A percentile compares a stretch with the other conserved stretches of the same genome.
Conservation (phyloP, 2,329 filamentous ascomycete genomes). For the Ophiostoma sp. region DNA sequence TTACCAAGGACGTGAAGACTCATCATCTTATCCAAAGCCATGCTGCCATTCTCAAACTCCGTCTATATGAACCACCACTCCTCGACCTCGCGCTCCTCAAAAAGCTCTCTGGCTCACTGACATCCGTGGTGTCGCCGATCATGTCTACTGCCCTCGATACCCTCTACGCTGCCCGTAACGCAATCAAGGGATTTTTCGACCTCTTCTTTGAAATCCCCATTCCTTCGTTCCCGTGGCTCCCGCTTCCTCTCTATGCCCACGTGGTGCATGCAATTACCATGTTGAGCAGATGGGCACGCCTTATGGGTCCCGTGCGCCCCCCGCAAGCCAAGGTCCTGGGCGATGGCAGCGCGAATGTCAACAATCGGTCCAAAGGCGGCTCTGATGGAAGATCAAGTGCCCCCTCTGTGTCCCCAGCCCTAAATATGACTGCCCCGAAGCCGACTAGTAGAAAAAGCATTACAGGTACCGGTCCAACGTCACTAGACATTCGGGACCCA, state of each 20-base stretch:
- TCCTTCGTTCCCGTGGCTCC: constrained; percentile 32
- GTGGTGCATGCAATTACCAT: constrained; percentile 48
- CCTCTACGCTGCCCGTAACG: constrained; percentile 45
- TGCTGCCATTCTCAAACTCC: constrained; percentile 39
- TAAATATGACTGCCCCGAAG: neutral
- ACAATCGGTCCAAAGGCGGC: neutral
- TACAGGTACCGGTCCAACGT: neutral
- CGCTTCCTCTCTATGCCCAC: constrained; percentile 42
- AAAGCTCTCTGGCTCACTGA: constrained; percentile 41
- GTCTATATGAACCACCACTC: constrained; percentile 45
- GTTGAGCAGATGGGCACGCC: constrained; percentile 47
- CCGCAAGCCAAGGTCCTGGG: neutral
- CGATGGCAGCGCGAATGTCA: neutral
- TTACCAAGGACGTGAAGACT: constrained; percentile 35
- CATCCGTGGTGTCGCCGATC: constrained; percentile 32
- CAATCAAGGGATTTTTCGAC: constrained; percentile 37
- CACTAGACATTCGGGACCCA: constrained; percentile 11
- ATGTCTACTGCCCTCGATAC: constrained; percentile 42
- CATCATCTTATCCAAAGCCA: constrained; percentile 39
- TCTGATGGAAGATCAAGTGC: neutral
- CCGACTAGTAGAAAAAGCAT: neutral
- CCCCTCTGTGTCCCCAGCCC: neutral
- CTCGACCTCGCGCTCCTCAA: constrained; percentile 39
- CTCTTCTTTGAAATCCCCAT: neutral
- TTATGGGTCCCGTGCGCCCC: constrained; percentile 32